Evolutionary conservation across 225 moss, liverwort and hornwort genomes (phyloP), one percentile per base, ranked within the genome.

Genomic region (Ulota crispa): DNA sequence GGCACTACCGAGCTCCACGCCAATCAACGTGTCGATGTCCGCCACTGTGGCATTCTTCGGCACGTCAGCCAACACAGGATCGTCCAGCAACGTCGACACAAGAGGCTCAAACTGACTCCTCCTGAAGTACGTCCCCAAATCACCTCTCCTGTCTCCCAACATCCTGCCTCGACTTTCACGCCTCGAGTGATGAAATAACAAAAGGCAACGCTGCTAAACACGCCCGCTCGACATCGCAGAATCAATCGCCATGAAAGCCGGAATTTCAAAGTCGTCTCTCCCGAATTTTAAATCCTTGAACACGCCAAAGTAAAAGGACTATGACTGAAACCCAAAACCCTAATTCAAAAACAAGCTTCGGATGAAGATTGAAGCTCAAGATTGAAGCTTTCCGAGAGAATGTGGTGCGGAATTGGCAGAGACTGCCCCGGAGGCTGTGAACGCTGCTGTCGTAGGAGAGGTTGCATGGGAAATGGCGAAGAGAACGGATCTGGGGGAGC

Each of bases 1-100:
- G 72, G 92, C 93, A 82, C 99, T 99, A 36, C 99, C 96, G 19
- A 91, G 92, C 83, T 96, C 93, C 76, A 99, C 99, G 56, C 93
- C 94, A 71, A 99, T 91, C 69, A 96, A 88, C 6, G 94, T 91
- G 47, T 94, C 96, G 9, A 96, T 87, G 64, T 96, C 96, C 41
- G 89, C 79, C n/a, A 95, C 85, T 9, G 91, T 86, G 16, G 88
- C 87, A 32, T 89, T 93, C 79, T 91, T 96, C 6, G 96, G 92
- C 65, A 99, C 94, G 79, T 94, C 93, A 12, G 88, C 72, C 72
- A 96, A 63, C 24, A 94, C 79, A 4, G 94, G 93, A 64, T 96
- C 99, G 68, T 93, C 89, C 42, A 94, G 89, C 85, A 99, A 75
- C 42, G 96, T 90, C 5, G 91, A 91, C 76, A 93, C 87, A 76